Evolutionary conservation across 2,329 filamentous ascomycete genomes (phyloP).

Genomic region (Magnaporthiopsis rhizophila): DNA sequence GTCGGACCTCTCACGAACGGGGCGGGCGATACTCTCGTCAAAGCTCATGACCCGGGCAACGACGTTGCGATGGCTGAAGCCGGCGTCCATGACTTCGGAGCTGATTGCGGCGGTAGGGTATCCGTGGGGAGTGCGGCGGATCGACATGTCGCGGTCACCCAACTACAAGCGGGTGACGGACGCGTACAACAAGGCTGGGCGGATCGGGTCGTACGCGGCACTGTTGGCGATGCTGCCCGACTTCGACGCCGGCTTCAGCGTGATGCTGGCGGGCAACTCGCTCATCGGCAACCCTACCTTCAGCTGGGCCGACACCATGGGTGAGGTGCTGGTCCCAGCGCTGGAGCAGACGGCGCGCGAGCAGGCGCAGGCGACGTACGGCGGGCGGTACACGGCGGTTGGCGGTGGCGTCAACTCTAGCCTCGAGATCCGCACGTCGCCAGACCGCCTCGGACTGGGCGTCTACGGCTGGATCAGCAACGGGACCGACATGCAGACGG

Average conservation of each 20-base stretch:
- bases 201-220: conserved; percentile 25
- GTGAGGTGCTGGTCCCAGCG: conserved; percentile 20
- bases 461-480: conserved; percentile 24
- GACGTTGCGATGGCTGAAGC: conserved; percentile 38
- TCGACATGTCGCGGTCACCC: conserved; percentile 11
- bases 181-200: conserved; percentile 20
- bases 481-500: conserved; percentile 21
- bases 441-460: conserved; percentile 19
- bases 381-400: conserved; percentile 17
- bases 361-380: conserved; percentile 20
- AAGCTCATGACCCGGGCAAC: conserved; percentile 24
- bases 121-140: conserved; percentile 36
- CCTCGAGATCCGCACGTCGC: conserved; percentile 21
- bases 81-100: conserved; percentile 28
- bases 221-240: conserved; percentile 25
- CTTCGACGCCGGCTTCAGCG: conserved; percentile 25
- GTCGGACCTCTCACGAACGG: conserved; percentile 32
- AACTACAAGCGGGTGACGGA: conserved; percentile 11
- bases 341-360: conserved; percentile 20
- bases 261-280: conserved; percentile 20
- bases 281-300: conserved; percentile 21
- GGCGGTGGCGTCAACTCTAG: conserved; percentile 20
- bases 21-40: conserved; percentile 32
- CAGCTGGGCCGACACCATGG: conserved; percentile 20
- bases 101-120: conserved; percentile 28